Percentiles rank a stretch among this genome's conserved stretches.
Evolutionary conservation across 2,329 filamentous ascomycete genomes (phyloP).

Genomic region (Tolypocladium cylindrosporum): DNA sequence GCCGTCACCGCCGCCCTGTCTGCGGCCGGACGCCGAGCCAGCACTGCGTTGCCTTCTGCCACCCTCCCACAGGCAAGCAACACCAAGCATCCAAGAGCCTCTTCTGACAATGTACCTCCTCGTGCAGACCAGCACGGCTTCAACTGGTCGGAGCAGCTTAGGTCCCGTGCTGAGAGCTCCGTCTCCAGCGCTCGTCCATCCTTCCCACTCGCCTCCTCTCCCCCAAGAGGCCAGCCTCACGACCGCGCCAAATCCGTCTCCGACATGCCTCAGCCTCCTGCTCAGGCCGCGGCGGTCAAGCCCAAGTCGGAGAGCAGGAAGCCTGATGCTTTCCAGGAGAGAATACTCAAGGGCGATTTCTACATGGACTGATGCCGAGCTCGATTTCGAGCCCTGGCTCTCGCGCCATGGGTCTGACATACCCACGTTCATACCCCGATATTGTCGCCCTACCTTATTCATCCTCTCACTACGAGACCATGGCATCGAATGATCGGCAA

Average conservation of each 20-base stretch:
- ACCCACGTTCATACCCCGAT: neutral
- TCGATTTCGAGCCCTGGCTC: neutral
- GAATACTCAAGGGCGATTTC: conserved; percentile 95
- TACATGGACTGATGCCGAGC: conserved; percentile 68
- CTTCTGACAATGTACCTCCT: conserved; percentile 54
- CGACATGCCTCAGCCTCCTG: conserved; percentile 49
- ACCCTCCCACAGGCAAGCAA: conserved; percentile 46
- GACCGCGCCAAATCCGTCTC: conserved; percentile 62
- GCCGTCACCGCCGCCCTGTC: conserved; percentile 23
- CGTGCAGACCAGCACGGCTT: conserved; percentile 76
- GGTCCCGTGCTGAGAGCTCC: conserved; percentile 79
- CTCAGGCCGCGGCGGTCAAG: conserved; percentile 35
- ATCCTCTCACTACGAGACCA: neutral
- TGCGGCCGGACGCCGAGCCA: conserved; percentile 25
- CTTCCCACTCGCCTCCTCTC: conserved; percentile 45
- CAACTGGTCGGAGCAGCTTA: conserved; percentile 95
- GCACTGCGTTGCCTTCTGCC: conserved; percentile 19
- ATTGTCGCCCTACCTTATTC: neutral
- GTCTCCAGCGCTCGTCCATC: conserved; percentile 47
- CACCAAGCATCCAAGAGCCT: conserved; percentile 43
- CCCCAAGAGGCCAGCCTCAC: conserved; percentile 29
- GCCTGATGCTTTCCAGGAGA: conserved; percentile 91
- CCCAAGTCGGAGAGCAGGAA: conserved; percentile 48
- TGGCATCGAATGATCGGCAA: neutral
- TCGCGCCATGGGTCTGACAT: neutral